Evolutionary conservation across 2,329 filamentous ascomycete species (phyloP), one percentile per base, ranked within the genome.

Genomic region (Colletotrichum sidae): DNA sequence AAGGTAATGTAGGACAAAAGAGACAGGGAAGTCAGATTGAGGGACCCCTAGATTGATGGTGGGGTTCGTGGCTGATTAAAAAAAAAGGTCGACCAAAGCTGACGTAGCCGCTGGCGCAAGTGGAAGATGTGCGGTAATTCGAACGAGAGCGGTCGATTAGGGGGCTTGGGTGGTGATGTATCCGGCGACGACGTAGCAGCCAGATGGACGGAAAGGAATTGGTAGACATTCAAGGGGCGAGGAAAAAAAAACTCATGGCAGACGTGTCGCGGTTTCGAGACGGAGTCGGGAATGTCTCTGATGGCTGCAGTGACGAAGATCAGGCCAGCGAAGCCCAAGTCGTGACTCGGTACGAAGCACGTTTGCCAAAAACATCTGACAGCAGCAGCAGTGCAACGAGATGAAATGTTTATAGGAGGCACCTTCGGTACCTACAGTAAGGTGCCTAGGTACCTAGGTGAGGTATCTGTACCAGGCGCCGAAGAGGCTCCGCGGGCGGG

Each of bases 241-340:
- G 34, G 39, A 11, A 44, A 35, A 25, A 25, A 25, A 25, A 25
- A 25, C 25, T 25, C 25, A 5, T 25, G 25, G 25, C 4, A 25
- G 25, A 25, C 25, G 25, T 25, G 25, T 25, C 25, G 25, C 25
- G 25, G 46, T 57, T 50, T 53, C 58, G 58, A 52, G 53, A 51
- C 45, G 44, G 37, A 50, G 55, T 58, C 44, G 51, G 35, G 47
- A 62, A 52, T 63, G 47, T 66, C 47, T 63, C 47, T 66, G 46
- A 42, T 52, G 53, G 51, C 45, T 54, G 44, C 51, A 38, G 45
- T 34, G 54, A 39, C 35, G 35, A 38, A 49, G 55, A 41, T 42
- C 55, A 57, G 55, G 55, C 44, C 55, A 13, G 35, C 25, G 25
- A 25, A 25, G 55, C 38, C 9, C 38, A 52, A 41, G 55, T 37